phyloP scores from a whole-genome alignment of 2,329 filamentous ascomycete species.

The Fusarium sp. region DNA sequence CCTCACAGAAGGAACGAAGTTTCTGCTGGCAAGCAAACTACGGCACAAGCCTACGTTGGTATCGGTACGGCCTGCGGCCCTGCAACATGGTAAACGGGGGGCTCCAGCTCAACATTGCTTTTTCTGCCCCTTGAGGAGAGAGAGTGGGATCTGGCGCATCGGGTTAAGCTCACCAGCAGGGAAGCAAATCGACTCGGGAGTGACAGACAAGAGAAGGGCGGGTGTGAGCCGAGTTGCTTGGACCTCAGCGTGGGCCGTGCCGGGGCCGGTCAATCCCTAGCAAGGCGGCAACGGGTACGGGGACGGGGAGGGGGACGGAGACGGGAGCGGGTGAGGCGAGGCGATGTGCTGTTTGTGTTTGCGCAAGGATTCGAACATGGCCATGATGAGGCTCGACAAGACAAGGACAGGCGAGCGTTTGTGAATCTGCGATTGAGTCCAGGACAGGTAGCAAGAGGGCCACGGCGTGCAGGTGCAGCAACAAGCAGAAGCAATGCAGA shows the following conservation, averaged over 20 bases:
- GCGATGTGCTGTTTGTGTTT: conserved; percentile 31
- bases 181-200: conserved; percentile 25
- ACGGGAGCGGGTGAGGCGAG: conserved; percentile 39
- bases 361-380: conserved; percentile 17
- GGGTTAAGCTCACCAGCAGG: conserved; percentile 35
- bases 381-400: conserved; percentile 2
- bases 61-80: conserved; percentile 24
- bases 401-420: conserved; percentile 14
- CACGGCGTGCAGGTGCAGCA: not conserved
- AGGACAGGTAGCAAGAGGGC: conserved; percentile 1
- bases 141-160: conserved; percentile 45
- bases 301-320: conserved; percentile 19
- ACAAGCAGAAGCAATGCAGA: conserved; percentile 9
- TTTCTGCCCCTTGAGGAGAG: conserved; percentile 40
- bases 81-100: conserved; percentile 36
- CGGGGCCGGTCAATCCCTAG: conserved; percentile 35
- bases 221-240: conserved; percentile 34
- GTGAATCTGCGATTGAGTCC: conserved; percentile 11
- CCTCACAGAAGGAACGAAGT: conserved; percentile 42
- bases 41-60: conserved; percentile 27
- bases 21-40: conserved; percentile 40
- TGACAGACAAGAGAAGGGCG: conserved; percentile 25
- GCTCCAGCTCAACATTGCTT: conserved; percentile 41
- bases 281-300: conserved; percentile 19
- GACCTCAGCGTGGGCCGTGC: conserved; percentile 40